Percentiles rank a stretch among this genome's conserved stretches.
phyloP scores from a whole-genome alignment of 169 alveolate species.

The Cryptosporidium viatorum region DNA sequence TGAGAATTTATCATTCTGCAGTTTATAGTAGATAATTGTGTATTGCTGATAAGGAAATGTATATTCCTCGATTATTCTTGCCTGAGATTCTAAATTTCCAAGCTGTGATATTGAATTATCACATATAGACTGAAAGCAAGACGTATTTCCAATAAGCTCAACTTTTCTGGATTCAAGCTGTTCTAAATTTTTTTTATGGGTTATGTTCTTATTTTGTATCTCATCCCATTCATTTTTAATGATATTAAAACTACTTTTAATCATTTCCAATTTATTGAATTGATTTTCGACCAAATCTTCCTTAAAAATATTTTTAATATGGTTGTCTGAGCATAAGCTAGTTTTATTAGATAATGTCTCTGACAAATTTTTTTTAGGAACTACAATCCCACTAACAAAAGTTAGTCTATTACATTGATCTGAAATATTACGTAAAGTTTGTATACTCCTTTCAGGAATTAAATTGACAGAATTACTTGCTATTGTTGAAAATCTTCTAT shows the following conservation, averaged over 20 bases:
- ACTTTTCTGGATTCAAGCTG: conserved; percentile 28
- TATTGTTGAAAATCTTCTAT: not conserved
- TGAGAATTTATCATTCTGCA: conserved; percentile 45
- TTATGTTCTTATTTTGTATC: conserved; percentile 2
- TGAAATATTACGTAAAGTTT: conserved; percentile 25
- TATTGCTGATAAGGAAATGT: conserved; percentile 69
- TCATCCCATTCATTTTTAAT: conserved; percentile 33
- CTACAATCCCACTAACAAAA: conserved; percentile 58
- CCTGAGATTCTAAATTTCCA: conserved; percentile 38
- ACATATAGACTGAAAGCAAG: conserved; percentile 29
- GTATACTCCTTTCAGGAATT: conserved; percentile 27
- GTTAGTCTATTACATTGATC: conserved; percentile 27
- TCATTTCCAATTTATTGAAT: conserved; percentile 15
- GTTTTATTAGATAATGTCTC: not conserved
- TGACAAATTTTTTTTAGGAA: conserved; percentile 20
- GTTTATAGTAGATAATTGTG: conserved; percentile 34
- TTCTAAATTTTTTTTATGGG: conserved; percentile 8
- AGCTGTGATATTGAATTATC: conserved; percentile 35
- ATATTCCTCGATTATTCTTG: conserved; percentile 61
- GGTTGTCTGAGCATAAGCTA: not conserved
- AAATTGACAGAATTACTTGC: not conserved
- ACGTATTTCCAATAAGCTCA: conserved; percentile 30
- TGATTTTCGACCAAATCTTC: not conserved
- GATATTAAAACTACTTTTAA: not conserved
- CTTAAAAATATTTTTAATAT: not conserved